phyloP scores from a whole-genome alignment of 129 eudicot genomes.

The Arctium lappa region DNA sequence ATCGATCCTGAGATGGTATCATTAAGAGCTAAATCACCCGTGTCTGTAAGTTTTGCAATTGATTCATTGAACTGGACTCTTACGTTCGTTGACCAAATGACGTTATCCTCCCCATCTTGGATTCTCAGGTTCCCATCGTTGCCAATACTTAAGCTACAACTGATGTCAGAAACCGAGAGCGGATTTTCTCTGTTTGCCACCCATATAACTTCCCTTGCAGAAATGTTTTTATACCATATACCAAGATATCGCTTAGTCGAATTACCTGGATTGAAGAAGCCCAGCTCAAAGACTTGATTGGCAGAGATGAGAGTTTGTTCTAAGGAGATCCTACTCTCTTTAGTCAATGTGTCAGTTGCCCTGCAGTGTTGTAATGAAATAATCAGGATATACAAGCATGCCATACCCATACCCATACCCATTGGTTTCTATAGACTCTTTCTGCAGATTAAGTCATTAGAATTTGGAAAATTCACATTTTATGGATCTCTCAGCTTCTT shows the following conservation, averaged over 20 bases:
- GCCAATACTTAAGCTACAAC: constrained; percentile 20
- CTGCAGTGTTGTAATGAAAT: neutral
- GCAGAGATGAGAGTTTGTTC: constrained; percentile 30
- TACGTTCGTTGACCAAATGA: constrained; percentile 36
- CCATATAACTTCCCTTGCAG: constrained; percentile 15
- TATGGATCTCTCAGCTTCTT: neutral
- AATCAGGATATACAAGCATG: constrained; percentile 4
- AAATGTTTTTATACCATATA: constrained; percentile 27
- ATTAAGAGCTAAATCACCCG: constrained; percentile 23
- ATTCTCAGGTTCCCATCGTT: constrained; percentile 27
- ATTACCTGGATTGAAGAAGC: constrained; percentile 30
- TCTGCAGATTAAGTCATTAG: neutral
- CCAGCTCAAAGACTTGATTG: constrained; percentile 30
- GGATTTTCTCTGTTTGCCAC: constrained; percentile 34
- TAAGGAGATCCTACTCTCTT: neutral
- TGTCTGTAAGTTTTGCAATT: constrained; percentile 24
- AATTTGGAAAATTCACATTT: neutral
- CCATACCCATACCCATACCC: neutral
- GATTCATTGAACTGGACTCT: constrained; percentile 13
- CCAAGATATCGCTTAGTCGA: constrained; percentile 27
- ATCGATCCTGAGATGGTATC: constrained; percentile 12
- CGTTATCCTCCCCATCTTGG: constrained; percentile 24
- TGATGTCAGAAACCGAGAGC: constrained; percentile 7
- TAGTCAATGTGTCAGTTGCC: constrained; percentile 14
- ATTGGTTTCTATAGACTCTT: neutral